phyloP scores from a whole-genome alignment of 176 grass and related monocot genomes.

The Cenchrus purpureus region DNA sequence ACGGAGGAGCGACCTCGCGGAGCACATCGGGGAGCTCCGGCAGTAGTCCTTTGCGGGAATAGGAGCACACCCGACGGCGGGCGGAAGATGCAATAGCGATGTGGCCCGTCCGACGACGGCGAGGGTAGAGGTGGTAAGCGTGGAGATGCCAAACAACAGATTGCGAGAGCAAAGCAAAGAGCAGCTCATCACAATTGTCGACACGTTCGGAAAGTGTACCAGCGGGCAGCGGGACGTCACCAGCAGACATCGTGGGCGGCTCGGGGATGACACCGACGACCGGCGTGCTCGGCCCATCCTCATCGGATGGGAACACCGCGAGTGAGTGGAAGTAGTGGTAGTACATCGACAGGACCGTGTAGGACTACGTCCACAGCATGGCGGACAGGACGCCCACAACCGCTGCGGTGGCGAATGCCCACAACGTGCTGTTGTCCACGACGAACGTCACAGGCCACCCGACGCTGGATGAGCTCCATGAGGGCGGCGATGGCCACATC shows the following conservation, averaged over 20 bases:
- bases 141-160: no score
- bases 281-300: background rate
- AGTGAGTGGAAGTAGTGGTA: slow-evolving; percentile 51
- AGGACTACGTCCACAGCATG: slow-evolving; percentile 64
- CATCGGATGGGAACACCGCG: slow-evolving; percentile 23
- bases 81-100: no score
- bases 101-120: no score
- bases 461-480: slow-evolving; percentile 10
- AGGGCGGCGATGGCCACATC: slow-evolving; percentile 13
- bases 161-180: no score
- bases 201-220: no score
- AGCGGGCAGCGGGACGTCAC: slow-evolving; percentile 20
- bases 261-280: slow-evolving; percentile 30
- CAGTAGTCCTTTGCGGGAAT: no score
- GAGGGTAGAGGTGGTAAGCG: no score
- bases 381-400: slow-evolving; percentile 34
- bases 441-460: slow-evolving; percentile 41
- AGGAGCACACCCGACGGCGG: no score
- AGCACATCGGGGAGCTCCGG: no score
- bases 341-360: slow-evolving; percentile 49
- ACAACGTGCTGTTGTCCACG: slow-evolving; percentile 50
- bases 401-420: slow-evolving; percentile 37
- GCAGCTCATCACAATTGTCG: no score
- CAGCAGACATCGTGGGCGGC: slow-evolving; percentile 12
- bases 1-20: no score